A percentile compares a stretch with the other conserved stretches of the same genome.
These are phyloP conservation scores for Conoideocrella luteorostrata DNA, from an alignment of 2,329 filamentous ascomycete genomes.

Conservation along the genomic window DNA sequence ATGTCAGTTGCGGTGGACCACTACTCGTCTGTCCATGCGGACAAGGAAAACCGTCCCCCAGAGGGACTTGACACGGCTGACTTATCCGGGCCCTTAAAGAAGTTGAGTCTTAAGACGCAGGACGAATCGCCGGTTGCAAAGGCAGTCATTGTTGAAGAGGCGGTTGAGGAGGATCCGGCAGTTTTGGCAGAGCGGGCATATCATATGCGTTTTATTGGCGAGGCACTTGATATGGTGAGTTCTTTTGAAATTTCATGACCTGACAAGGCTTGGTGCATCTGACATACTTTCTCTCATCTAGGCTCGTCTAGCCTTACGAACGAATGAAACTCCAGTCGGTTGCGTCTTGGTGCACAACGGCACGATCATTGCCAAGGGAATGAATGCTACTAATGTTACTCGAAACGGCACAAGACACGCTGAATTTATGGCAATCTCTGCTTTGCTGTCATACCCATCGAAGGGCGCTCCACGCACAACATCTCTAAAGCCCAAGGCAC, in stretches of 20 bases:
- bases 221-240: constrained; percentile 78
- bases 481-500: constrained; percentile 28
- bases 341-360: constrained; percentile 84
- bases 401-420: constrained; percentile 90
- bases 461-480: constrained; percentile 23
- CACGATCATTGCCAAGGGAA: constrained; percentile 76
- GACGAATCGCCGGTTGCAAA: not conserved
- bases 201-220: constrained; percentile 63
- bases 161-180: constrained; percentile 17
- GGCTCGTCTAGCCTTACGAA: constrained; percentile 78
- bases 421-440: constrained; percentile 79
- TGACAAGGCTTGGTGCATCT: too few species aligned
- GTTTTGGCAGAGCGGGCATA: constrained; percentile 25
- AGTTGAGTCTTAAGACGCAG: constrained; percentile 14
- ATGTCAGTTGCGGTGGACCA: constrained; percentile 11
- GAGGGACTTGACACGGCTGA: not conserved
- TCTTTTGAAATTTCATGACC: too few species aligned
- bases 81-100: constrained; percentile 13
- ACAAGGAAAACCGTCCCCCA: constrained; percentile 26
- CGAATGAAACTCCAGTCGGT: constrained; percentile 91
- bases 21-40: constrained; percentile 4
- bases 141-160: not conserved
- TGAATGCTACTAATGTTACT: constrained; percentile 94
- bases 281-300: constrained; percentile 26
- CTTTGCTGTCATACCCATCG: constrained; percentile 40